These are phyloP conservation scores for Aspergillus candidus DNA, from an alignment of 2,329 filamentous ascomycete genomes.

Conservation along the genomic window DNA sequence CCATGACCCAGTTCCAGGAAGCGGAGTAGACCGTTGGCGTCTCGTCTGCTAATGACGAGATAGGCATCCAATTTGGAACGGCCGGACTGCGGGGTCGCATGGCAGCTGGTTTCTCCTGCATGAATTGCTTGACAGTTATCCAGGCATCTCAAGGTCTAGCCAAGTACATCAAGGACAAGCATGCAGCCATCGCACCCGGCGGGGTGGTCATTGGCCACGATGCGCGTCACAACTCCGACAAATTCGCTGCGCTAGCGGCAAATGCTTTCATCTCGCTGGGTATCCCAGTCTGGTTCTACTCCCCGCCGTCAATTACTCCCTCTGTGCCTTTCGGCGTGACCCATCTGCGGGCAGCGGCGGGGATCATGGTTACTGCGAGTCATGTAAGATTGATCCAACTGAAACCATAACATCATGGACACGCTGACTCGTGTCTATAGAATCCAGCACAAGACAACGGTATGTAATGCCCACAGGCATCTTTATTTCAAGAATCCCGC, in stretches of 20 bases:
- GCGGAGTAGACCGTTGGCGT: neutral
- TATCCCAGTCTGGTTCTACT: constrained; percentile 56
- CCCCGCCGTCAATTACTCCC: constrained; percentile 53
- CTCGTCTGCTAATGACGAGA: constrained; percentile 6
- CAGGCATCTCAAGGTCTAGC: constrained; percentile 62
- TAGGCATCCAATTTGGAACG: constrained; percentile 56
- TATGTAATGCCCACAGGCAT: constrained; percentile 12
- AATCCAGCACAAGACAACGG: constrained; percentile 60
- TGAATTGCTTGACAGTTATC: constrained; percentile 55
- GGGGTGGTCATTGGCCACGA: constrained; percentile 58
- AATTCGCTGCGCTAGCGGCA: constrained; percentile 55
- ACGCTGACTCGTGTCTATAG: constrained; percentile 14
- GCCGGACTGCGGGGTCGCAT: constrained; percentile 59
- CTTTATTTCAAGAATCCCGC: neutral
- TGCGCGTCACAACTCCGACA: constrained; percentile 56
- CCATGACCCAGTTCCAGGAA: neutral
- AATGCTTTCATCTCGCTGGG: constrained; percentile 54
- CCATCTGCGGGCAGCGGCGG: constrained; percentile 49
- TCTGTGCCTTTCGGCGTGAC: constrained; percentile 57
- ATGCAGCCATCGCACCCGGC: constrained; percentile 36
- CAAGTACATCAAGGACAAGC: constrained; percentile 49
- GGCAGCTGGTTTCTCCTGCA: constrained; percentile 58
- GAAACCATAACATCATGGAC: constrained; percentile 1
- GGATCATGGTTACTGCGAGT: constrained; percentile 61
- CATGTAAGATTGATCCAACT: constrained; percentile 37